Conservation (phyloP, 192 early-diverging fungal genomes). For the Funneliformis geosporum region DNA sequence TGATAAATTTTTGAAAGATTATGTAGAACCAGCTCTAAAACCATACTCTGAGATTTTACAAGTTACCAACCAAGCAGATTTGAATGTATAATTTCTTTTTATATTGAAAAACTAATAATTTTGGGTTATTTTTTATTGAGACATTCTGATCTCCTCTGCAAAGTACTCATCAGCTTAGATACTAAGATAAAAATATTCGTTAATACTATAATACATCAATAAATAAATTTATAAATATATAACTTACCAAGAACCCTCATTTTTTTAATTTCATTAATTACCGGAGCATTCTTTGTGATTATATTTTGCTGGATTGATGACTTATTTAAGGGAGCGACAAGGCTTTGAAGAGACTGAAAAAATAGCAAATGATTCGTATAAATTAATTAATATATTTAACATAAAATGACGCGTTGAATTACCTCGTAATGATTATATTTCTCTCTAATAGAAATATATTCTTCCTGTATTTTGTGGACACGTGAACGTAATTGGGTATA, state of each 20-base stretch:
- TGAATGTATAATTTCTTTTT: conserved; percentile 63
- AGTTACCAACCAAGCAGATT: conserved; percentile 62
- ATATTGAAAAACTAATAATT: background rate
- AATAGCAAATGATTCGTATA: background rate
- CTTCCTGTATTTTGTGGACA: conserved; percentile 1
- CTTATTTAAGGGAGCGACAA: background rate
- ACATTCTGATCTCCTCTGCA: conserved; percentile 6
- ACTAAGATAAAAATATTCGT: background rate
- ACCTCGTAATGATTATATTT: conserved; percentile 28
- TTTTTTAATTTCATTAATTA: conserved; percentile 11
- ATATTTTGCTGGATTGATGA: conserved; percentile 18
- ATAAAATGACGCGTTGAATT: background rate
- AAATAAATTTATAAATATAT: background rate
- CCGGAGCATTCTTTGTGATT: conserved; percentile 4
- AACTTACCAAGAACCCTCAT: conserved; percentile 17
- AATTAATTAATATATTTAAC: background rate
- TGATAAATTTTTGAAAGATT: conserved; percentile 74
- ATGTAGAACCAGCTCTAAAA: conserved; percentile 81
- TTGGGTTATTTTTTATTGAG: background rate
- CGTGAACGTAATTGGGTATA: background rate
- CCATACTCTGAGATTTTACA: conserved; percentile 69
- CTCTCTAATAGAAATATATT: conserved; percentile 22
- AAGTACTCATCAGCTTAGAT: conserved; percentile 1
- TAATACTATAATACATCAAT: background rate
- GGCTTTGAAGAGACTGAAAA: background rate